These are phyloP conservation scores for Xanthoceras sorbifolium DNA, from an alignment of 345 rosid genomes.

Conservation along the genomic window DNA sequence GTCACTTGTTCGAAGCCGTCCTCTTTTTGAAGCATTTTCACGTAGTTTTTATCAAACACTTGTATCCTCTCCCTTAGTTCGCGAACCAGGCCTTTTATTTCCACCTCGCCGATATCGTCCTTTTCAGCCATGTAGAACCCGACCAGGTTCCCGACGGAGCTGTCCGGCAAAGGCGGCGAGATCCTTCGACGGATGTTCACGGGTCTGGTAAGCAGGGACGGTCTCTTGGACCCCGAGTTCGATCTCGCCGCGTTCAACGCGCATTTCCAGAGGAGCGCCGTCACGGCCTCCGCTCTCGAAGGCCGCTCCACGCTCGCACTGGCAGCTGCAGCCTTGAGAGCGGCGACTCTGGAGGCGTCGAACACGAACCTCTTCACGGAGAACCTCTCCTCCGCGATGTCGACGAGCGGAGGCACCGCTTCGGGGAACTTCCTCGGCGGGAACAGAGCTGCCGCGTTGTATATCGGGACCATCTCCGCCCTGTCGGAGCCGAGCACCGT, in stretches of 20 bases:
- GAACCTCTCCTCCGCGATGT: not conserved
- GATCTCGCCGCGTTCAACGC: not conserved
- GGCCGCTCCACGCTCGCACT: conserved; percentile 21
- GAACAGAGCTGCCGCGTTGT: not conserved
- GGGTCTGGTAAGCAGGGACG: not conserved
- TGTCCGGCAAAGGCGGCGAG: conserved; percentile 12
- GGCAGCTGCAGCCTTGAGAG: too few species aligned
- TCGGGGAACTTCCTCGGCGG: not conserved
- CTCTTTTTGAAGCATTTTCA: conserved; percentile 12
- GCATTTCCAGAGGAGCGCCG: conserved; percentile 31
- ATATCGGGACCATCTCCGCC: not conserved
- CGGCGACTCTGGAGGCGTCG: conserved; percentile 24
- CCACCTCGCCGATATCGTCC: not conserved
- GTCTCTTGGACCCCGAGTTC: not conserved
- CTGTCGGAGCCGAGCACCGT: not conserved
- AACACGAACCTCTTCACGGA: conserved; percentile 20
- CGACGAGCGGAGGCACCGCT: not conserved
- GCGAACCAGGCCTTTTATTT: conserved; percentile 28
- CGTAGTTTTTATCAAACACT: conserved; percentile 6
- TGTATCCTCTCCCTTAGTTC: conserved; percentile 22
- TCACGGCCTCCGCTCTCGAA: conserved; percentile 37
- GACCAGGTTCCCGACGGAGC: conserved; percentile 18
- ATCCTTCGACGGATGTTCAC: conserved; percentile 17
- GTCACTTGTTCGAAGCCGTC: not conserved
- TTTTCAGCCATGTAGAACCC: not conserved